Conservation (phyloP, 305 asterid genomes). For the Fraxinus sp. region DNA sequence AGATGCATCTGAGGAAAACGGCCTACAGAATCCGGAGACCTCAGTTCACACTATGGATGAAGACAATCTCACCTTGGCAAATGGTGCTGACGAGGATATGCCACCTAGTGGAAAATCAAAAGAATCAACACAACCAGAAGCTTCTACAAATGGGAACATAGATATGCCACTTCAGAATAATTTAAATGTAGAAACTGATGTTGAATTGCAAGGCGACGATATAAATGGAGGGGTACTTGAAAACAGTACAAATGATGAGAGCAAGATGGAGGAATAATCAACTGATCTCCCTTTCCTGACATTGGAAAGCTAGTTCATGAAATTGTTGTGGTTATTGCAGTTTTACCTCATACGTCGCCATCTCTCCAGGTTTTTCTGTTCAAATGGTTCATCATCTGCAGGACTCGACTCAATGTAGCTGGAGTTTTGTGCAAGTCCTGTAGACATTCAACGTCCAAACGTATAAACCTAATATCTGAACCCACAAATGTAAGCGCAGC, state of each 20-base stretch:
- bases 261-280: conserved; percentile 27
- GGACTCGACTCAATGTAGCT: neutral
- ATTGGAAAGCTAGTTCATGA: neutral
- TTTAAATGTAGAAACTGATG: conserved; percentile 24
- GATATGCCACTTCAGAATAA: conserved; percentile 11
- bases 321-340: neutral
- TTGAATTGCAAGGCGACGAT: conserved; percentile 1
- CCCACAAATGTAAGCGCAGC: neutral
- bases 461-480: neutral
- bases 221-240: conserved; percentile 12
- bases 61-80: conserved; percentile 28
- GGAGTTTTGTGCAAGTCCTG: neutral
- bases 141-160: conserved; percentile 26
- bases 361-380: neutral
- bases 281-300: neutral
- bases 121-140: conserved; percentile 20
- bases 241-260: conserved; percentile 12
- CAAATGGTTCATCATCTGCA: neutral
- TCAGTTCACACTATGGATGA: conserved; percentile 29
- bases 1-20: conserved; percentile 39
- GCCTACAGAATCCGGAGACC: conserved; percentile 25
- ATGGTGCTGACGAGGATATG: conserved; percentile 33
- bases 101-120: conserved; percentile 30
- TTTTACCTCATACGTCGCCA: neutral
- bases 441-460: neutral